Base-by-base conservation (phyloP, 257 asterid species). In the Striga asiatica region DNA sequence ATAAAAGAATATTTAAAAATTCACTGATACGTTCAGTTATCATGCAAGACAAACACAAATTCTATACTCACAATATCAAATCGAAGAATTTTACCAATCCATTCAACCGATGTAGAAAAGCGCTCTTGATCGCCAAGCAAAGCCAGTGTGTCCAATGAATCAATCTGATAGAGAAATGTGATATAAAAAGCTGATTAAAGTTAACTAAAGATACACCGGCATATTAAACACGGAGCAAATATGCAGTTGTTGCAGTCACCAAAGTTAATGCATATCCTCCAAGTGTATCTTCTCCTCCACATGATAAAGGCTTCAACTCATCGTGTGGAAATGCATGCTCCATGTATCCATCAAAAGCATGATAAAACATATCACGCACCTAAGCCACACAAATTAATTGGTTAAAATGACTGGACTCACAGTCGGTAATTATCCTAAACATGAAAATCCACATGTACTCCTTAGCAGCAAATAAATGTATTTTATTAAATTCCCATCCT, bases 71-170 rank as follows among this genome's bases (percentile, higher is more conserved):
- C 97, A 82, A 88, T 91, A 85, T 91, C 98, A 77, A 87, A 91
- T 71, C 82, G 95, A 64, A 91, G 85, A 75, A 84, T 82, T 87
- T 84, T 87, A 87, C 97, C 95, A 76, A 91, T 84, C 98, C 98
- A 91, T 75, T 87, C 98, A 74, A 91, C 95, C 49, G 98, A 91
- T 17, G 88, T 8, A 21, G 83, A 34, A 60, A 91, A 91, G 53
- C 77, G 80, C 62, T 84, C 95, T 45, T 67, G 78, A 65, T 91
- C 98, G 34, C 97, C 98, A 73, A 91, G 95, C 79, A 91, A 78
- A 62, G 89, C 98, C 75, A 91, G 71, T 27, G 94, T 91, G 79
- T 91, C 98, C 65, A 91, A 75, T 0, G 97, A 88, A 71, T 91
- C 98, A 51, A 91, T 91, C 97, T 87, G 88, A 41, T 25, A 54